Conservation (phyloP, 2,329 filamentous ascomycete species). For the Exophiala sp. region DNA sequence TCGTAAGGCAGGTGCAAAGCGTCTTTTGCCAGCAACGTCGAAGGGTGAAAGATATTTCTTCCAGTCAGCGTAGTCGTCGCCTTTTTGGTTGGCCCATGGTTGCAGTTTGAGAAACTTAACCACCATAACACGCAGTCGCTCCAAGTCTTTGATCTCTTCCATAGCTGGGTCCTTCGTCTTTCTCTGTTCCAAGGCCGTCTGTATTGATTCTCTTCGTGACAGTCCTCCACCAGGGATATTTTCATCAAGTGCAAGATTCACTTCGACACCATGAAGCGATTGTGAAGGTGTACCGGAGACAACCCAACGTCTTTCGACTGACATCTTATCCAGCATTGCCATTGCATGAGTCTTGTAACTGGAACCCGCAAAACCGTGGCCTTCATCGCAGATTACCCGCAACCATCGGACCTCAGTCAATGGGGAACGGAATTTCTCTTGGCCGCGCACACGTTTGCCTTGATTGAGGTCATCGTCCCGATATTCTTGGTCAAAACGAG, state of each 20-base stretch:
- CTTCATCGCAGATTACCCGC: constrained; percentile 87
- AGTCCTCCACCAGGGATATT: constrained; percentile 21
- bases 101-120: constrained; percentile 69
- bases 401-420: constrained; percentile 76
- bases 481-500: constrained; percentile 67
- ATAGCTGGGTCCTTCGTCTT: constrained; percentile 40
- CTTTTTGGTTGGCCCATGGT: constrained; percentile 69
- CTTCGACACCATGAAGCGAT: constrained; percentile 73
- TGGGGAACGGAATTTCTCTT: constrained; percentile 54
- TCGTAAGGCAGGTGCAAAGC: constrained; percentile 51
- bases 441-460: constrained; percentile 44
- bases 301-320: constrained; percentile 74
- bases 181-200: constrained; percentile 17
- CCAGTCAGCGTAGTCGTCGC: constrained; percentile 66
- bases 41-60: constrained; percentile 66
- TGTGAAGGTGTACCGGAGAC: constrained; percentile 87
- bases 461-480: constrained; percentile 50
- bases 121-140: constrained; percentile 64
- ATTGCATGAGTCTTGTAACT: constrained; percentile 57
- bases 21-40: constrained; percentile 53
- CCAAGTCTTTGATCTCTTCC: constrained; percentile 61
- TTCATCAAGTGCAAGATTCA: constrained; percentile 50
- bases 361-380: constrained; percentile 74
- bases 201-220: constrained; percentile 16
- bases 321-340: constrained; percentile 51